Evolutionary conservation across 495 filamentous ascomycete species (phyloP).

Genomic region (Baudoinia panamericana): DNA sequence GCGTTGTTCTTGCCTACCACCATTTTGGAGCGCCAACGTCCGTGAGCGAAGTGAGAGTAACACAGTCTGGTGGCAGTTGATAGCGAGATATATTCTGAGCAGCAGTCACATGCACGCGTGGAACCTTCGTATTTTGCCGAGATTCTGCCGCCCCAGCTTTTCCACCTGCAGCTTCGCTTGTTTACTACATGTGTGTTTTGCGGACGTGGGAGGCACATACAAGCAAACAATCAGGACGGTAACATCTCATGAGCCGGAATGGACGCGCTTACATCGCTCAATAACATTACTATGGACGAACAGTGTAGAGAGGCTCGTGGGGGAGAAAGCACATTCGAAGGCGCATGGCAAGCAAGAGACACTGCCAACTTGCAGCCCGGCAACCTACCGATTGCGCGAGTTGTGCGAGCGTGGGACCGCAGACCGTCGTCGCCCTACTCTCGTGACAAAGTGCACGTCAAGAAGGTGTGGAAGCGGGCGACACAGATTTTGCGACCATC

Average conservation of each 20-base stretch:
- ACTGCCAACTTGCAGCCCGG: constrained; percentile 22
- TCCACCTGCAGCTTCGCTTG: too few relatives aligned
- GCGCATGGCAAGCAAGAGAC: constrained; percentile 10
- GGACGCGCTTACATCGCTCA: not conserved
- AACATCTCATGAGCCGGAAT: not conserved
- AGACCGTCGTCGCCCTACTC: constrained; percentile 20
- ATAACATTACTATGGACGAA: not conserved
- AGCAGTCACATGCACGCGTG: too few relatives aligned
- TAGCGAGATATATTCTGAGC: too few relatives aligned
- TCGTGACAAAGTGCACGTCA: constrained; percentile 14
- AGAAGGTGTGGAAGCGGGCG: constrained; percentile 29
- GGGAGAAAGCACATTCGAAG: constrained; percentile 1
- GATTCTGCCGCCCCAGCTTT: too few relatives aligned
- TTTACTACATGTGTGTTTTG: too few relatives aligned
- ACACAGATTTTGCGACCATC: too few relatives aligned
- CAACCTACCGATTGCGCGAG: constrained; percentile 21
- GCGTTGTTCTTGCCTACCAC: constrained; percentile 19
- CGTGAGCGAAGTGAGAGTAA: too few relatives aligned
- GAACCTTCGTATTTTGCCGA: too few relatives aligned
- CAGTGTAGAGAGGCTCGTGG: not conserved
- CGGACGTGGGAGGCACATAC: too few relatives aligned
- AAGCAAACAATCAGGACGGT: too few relatives aligned
- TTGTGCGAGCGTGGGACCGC: constrained; percentile 31
- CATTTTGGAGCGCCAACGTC: constrained; percentile 12
- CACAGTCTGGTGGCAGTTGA: too few relatives aligned